phyloP scores from a whole-genome alignment of 2,329 filamentous ascomycete genomes.

The Chaetomium sp. region DNA sequence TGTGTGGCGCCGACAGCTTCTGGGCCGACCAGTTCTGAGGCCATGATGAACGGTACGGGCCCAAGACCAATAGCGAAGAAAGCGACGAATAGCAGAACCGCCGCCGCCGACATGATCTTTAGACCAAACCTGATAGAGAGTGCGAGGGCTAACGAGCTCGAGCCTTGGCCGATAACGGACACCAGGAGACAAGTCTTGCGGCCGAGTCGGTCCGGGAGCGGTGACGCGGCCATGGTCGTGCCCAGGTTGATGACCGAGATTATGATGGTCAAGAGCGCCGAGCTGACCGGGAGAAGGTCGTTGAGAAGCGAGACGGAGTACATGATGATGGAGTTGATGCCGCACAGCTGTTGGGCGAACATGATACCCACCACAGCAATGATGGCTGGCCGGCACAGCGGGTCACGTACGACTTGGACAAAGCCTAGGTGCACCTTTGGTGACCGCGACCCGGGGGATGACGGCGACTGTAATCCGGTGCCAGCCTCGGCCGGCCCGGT shows the following conservation, averaged over 20 bases:
- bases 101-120: conserved; percentile 76
- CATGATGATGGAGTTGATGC: conserved; percentile 98
- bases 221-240: conserved; percentile 79
- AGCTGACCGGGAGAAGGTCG: conserved; percentile 77
- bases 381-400: conserved; percentile 70
- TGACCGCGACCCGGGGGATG: conserved; percentile 8
- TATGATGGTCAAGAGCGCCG: conserved; percentile 80
- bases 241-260: conserved; percentile 86
- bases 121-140: conserved; percentile 74
- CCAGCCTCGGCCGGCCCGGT: conserved; percentile 32
- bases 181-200: conserved; percentile 82
- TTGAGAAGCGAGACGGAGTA: conserved; percentile 91
- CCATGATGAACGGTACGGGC: conserved; percentile 91
- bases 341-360: conserved; percentile 88
- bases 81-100: conserved; percentile 82
- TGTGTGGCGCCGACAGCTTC: conserved; percentile 92
- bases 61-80: conserved; percentile 90
- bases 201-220: conserved; percentile 82
- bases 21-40: conserved; percentile 84
- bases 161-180: conserved; percentile 83
- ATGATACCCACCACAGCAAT: conserved; percentile 87
- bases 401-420: conserved; percentile 65
- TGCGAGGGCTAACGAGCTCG: conserved; percentile 74
- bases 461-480: conserved; percentile 35
- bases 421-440: conserved; percentile 56